phyloP scores from a whole-genome alignment of 1,284 basidiomycete species.

The Ganoderma leucocontextum region DNA sequence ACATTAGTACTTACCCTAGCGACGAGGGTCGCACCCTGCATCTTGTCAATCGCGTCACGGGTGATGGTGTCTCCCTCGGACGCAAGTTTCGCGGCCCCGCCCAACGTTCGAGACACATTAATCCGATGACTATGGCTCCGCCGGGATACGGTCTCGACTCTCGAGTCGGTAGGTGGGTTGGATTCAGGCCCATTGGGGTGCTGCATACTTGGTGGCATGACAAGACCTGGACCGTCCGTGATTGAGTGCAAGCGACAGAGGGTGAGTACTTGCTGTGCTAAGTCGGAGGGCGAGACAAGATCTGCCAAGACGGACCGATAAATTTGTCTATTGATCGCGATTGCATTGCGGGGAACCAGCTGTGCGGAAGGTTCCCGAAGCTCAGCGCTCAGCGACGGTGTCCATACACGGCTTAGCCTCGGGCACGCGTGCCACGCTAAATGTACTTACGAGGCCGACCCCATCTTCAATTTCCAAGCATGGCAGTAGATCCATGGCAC shows the following conservation, averaged over 20 bases:
- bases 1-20: conserved; percentile 19
- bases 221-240: not conserved
- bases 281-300: not conserved
- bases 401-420: conserved; percentile 22
- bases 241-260: not conserved
- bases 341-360: conserved; percentile 13
- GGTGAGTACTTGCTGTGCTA: not conserved
- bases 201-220: not conserved
- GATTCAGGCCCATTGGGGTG: not conserved
- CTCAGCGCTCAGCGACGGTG: conserved; percentile 16
- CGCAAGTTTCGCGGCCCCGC: not conserved
- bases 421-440: conserved; percentile 13
- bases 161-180: too few relatives aligned
- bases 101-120: not conserved
- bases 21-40: conserved; percentile 26
- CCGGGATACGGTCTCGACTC: not conserved
- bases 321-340: conserved; percentile 22
- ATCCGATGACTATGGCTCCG: not conserved
- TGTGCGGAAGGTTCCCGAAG: conserved; percentile 33
- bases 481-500: too few relatives aligned
- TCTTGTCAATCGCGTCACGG: not conserved
- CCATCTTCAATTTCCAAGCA: too few relatives aligned
- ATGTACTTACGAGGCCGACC: not conserved
- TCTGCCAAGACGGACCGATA: not conserved
- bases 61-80: not conserved